phyloP scores from a whole-genome alignment of 2,329 filamentous ascomycete genomes.

The Neurospora sp. region DNA sequence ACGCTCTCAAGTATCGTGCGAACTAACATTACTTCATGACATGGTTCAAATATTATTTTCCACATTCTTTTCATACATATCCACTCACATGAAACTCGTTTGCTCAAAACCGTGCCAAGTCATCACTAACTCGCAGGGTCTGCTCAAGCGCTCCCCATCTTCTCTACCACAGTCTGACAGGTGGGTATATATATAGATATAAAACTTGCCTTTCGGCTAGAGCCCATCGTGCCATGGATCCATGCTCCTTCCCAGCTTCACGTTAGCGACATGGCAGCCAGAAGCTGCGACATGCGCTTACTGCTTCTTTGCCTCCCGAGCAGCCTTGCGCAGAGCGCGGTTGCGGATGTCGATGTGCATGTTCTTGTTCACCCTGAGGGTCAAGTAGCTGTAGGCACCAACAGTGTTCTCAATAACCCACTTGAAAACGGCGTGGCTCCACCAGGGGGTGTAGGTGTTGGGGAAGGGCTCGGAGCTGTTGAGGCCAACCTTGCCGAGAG shows the following conservation, averaged over 20 bases:
- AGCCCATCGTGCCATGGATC: neutral
- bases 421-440: constrained; percentile 82
- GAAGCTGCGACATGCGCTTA: constrained; percentile 1
- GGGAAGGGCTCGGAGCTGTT: constrained; percentile 71
- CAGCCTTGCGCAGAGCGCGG: constrained; percentile 74
- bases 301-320: constrained; percentile 66
- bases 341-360: constrained; percentile 80
- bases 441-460: constrained; percentile 84
- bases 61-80: neutral
- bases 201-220: neutral
- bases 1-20: neutral
- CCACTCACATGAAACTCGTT: neutral
- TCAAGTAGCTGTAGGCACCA: constrained; percentile 38
- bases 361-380: constrained; percentile 41
- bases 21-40: neutral
- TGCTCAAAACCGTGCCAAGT: neutral
- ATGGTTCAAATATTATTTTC: neutral
- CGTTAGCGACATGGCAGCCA: neutral
- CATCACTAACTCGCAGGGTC: neutral
- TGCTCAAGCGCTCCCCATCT: neutral
- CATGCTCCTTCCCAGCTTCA: neutral
- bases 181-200: neutral
- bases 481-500: constrained; percentile 71
- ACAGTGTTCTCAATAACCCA: constrained; percentile 61
- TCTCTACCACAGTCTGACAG: neutral